A percentile compares a stretch with the other conserved stretches of the same genome.
Conservation (phyloP, 2,329 filamentous ascomycete genomes). For the Apiospora koreana region DNA sequence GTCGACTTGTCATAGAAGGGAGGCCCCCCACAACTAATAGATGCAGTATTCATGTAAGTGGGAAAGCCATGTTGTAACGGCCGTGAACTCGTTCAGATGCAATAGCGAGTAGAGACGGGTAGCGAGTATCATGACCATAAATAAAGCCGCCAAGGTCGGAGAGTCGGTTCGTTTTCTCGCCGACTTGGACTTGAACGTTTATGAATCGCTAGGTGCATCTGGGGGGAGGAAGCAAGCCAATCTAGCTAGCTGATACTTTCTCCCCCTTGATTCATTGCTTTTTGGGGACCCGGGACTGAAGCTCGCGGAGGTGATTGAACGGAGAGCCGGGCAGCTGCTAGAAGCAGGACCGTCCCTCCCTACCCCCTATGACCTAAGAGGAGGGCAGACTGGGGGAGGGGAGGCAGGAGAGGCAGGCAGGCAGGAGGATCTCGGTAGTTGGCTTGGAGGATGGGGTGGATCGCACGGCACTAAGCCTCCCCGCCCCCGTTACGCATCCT, state of each 20-base stretch:
- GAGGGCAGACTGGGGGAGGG: neutral
- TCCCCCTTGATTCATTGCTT: neutral
- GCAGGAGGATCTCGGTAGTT: neutral
- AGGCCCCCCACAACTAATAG: neutral
- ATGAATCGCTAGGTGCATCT: neutral
- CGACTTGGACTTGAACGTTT: neutral
- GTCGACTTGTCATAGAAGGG: neutral
- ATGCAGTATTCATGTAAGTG: neutral
- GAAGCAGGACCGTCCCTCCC: neutral
- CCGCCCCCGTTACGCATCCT: neutral
- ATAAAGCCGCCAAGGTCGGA: neutral
- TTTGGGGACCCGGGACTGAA: neutral
- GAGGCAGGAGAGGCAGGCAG: neutral
- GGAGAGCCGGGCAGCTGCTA: neutral
- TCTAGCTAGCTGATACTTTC: neutral
- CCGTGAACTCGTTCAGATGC: neutral
- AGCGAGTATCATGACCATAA: neutral
- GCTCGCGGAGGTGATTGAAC: neutral
- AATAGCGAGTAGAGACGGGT: neutral
- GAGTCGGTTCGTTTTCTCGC: neutral
- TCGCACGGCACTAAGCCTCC: neutral
- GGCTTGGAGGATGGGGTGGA: neutral
- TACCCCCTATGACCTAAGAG: too few species aligned
- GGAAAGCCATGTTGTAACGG: neutral
- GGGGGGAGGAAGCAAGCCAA: neutral